A percentile compares a stretch with the other conserved stretches of the same genome.
phyloP scores from a whole-genome alignment of 257 asterid species.

The Solanum ahanhuiri region DNA sequence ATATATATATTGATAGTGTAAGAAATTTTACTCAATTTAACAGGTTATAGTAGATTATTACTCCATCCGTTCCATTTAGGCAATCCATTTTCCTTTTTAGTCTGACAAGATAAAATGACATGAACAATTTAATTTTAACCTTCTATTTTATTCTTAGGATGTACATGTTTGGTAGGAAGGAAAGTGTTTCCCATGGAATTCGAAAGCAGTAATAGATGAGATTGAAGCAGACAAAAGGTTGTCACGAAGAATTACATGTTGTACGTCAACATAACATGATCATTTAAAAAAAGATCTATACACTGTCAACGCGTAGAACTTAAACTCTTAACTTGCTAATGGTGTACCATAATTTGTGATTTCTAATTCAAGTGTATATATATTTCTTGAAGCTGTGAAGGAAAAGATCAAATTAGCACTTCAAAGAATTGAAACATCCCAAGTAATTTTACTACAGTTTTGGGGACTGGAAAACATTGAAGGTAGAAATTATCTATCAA shows the following conservation, averaged over 20 bases:
- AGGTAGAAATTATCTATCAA: background rate
- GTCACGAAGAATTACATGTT: background rate
- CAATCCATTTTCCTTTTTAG: background rate
- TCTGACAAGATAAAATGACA: background rate
- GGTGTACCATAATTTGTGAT: background rate
- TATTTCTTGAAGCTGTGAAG: background rate
- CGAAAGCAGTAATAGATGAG: no score
- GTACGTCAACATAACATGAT: background rate
- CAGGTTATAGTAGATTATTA: background rate
- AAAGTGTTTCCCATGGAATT: background rate
- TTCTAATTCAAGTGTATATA: background rate
- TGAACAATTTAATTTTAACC: background rate
- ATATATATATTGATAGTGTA: background rate
- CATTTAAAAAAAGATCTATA: background rate
- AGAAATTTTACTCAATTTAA: background rate
- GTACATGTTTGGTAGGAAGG: background rate
- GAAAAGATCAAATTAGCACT: background rate
- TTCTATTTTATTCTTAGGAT: background rate
- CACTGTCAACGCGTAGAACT: background rate
- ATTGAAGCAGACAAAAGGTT: background rate
- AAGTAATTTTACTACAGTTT: slow-evolving; percentile 3
- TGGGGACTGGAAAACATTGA: slow-evolving; percentile 6
- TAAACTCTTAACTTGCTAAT: background rate
- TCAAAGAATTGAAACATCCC: background rate
- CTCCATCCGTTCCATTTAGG: background rate